Conservation (phyloP, 1,139 yeast genomes). For the Lodderomyces metapsilosis region DNA sequence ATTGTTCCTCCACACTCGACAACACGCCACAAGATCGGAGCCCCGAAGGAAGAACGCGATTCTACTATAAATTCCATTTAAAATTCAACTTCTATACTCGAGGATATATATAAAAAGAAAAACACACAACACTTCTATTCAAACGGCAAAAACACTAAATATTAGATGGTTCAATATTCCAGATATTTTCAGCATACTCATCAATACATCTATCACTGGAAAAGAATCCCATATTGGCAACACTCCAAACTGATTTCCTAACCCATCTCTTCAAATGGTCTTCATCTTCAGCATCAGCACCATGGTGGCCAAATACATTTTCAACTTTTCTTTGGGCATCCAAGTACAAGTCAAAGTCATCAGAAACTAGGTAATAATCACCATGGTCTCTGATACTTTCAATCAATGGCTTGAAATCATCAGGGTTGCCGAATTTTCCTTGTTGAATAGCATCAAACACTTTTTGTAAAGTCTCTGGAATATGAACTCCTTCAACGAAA, state of each 20-base stretch:
- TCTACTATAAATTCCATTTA: no score
- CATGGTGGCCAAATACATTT: constrained; percentile 56
- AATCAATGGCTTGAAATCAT: constrained; percentile 65
- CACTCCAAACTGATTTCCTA: constrained; percentile 71
- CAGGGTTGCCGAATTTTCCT: constrained; percentile 71
- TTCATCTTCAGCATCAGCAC: constrained; percentile 40
- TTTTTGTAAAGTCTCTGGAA: constrained; percentile 54
- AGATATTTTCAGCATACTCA: constrained; percentile 89
- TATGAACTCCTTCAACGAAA: constrained; percentile 52
- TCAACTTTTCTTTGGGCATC: constrained; percentile 80
- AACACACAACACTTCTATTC: no score
- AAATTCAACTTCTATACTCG: background rate
- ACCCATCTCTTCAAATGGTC: constrained; percentile 71
- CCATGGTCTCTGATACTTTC: constrained; percentile 73
- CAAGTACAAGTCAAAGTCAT: constrained; percentile 84
- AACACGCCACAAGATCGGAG: no score
- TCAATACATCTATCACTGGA: constrained; percentile 87
- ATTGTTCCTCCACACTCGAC: no score
- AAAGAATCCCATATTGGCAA: constrained; percentile 94
- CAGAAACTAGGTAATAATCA: constrained; percentile 82
- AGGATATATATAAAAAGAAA: no score
- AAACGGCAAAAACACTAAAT: constrained; percentile 2
- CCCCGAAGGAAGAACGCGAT: no score
- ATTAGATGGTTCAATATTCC: constrained; percentile 77
- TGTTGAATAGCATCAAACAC: constrained; percentile 70